Evolutionary conservation across 2,329 filamentous ascomycete genomes (phyloP).

Genomic region (Cordyceps cateniannulata): DNA sequence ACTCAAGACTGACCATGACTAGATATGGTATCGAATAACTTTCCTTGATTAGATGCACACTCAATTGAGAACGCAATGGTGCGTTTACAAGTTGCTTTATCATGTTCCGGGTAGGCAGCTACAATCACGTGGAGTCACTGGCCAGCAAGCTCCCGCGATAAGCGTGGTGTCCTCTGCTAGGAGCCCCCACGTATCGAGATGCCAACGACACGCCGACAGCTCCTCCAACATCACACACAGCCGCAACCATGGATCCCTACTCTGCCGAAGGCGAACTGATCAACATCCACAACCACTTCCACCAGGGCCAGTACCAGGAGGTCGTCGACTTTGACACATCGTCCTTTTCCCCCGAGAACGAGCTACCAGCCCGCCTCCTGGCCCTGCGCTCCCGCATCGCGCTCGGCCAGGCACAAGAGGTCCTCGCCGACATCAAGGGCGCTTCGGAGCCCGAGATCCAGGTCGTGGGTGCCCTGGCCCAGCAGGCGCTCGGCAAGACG

Average conservation of each 20-base stretch:
- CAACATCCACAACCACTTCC: slow-evolving; percentile 65
- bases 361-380: slow-evolving; percentile 68
- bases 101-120: neutral
- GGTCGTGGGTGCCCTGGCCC: slow-evolving; percentile 71
- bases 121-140: slow-evolving; percentile 7
- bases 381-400: slow-evolving; percentile 78
- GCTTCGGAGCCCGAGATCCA: slow-evolving; percentile 65
- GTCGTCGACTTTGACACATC: slow-evolving; percentile 82
- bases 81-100: neutral
- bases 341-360: slow-evolving; percentile 71
- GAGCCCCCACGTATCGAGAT: slow-evolving; percentile 4
- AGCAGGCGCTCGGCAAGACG: slow-evolving; percentile 52
- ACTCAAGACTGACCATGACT: too few relatives aligned
- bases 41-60: too few relatives aligned
- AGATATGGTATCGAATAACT: too few relatives aligned
- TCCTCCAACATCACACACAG: slow-evolving; percentile 14
- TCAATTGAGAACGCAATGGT: neutral
- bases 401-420: slow-evolving; percentile 68
- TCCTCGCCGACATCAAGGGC: slow-evolving; percentile 61
- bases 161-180: slow-evolving; percentile 1
- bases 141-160: neutral
- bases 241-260: slow-evolving; percentile 56
- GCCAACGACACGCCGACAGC: neutral
- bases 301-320: slow-evolving; percentile 77
- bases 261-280: slow-evolving; percentile 65